A percentile compares a stretch with the other conserved stretches of the same genome.
Conservation (phyloP, 2,329 filamentous ascomycete genomes). For the Verticillium tricorpus region DNA sequence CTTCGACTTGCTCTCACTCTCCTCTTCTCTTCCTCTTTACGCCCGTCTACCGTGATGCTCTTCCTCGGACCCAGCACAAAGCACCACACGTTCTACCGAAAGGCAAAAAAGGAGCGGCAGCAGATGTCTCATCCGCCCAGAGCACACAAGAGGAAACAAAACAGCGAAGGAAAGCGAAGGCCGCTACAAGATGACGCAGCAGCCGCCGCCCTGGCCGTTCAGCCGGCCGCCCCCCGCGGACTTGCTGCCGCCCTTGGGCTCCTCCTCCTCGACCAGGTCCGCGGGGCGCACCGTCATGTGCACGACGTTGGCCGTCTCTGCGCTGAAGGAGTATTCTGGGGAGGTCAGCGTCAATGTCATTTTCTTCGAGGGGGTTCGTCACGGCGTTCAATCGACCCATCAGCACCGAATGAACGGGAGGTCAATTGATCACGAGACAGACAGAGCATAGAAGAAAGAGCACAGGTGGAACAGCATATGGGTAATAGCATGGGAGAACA, state of each 20-base stretch:
- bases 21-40: background rate
- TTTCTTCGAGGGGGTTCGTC: background rate
- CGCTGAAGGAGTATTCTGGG: conserved; percentile 73
- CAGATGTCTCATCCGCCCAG: conserved; percentile 1
- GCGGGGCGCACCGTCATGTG: conserved; percentile 91
- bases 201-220: conserved; percentile 36
- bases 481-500: conserved; percentile 8
- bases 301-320: conserved; percentile 75
- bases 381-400: background rate
- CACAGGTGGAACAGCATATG: too few relatives aligned
- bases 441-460: too few relatives aligned
- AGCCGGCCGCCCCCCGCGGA: conserved; percentile 32
- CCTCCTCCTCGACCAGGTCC: conserved; percentile 77
- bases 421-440: too few relatives aligned
- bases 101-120: conserved; percentile 8
- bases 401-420: background rate
- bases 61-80: conserved; percentile 5
- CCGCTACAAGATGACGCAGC: conserved; percentile 48
- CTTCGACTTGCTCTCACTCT: background rate
- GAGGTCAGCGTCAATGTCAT: background rate
- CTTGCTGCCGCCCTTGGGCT: conserved; percentile 63
- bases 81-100: conserved; percentile 12
- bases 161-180: conserved; percentile 16
- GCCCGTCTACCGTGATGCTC: conserved; percentile 1
- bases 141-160: too few relatives aligned